Conservation (phyloP, 306 rosid genomes). For the Biancaea sappan region DNA sequence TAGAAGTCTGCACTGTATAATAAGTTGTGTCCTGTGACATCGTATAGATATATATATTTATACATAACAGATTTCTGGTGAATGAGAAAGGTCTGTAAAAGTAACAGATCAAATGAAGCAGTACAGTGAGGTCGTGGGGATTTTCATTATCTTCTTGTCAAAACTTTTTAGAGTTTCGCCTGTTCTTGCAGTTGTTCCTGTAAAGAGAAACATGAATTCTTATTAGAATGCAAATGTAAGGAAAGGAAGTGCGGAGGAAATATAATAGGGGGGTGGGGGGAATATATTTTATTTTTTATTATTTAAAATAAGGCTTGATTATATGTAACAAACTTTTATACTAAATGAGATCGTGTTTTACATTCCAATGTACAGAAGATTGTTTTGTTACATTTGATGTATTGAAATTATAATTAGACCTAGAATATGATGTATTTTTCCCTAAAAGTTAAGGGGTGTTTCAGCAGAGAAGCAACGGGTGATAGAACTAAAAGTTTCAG, state of each 20-base stretch:
- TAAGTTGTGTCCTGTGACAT: background rate
- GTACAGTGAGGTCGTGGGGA: background rate
- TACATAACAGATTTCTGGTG: background rate
- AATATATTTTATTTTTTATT: background rate
- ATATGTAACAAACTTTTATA: no score
- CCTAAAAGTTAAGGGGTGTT: background rate
- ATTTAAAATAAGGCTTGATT: background rate
- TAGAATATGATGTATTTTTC: no score
- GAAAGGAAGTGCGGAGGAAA: background rate
- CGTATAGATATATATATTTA: background rate
- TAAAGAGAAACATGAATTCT: slow-evolving; percentile 13
- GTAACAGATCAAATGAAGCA: background rate
- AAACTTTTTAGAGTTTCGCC: slow-evolving; percentile 40
- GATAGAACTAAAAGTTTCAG: background rate
- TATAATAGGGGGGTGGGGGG: no score
- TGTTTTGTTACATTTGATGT: background rate
- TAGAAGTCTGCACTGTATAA: background rate
- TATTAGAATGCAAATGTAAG: background rate
- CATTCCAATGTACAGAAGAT: no score
- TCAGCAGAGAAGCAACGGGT: background rate
- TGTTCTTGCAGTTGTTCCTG: slow-evolving; percentile 86
- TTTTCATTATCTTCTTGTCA: background rate
- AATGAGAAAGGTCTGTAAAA: background rate
- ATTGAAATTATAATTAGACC: background rate
- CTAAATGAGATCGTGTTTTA: no score